Evolutionary conservation across 1,139 yeast genomes (phyloP), one percentile per base, ranked within the genome.

Genomic region (Blastobotrys proliferans): DNA sequence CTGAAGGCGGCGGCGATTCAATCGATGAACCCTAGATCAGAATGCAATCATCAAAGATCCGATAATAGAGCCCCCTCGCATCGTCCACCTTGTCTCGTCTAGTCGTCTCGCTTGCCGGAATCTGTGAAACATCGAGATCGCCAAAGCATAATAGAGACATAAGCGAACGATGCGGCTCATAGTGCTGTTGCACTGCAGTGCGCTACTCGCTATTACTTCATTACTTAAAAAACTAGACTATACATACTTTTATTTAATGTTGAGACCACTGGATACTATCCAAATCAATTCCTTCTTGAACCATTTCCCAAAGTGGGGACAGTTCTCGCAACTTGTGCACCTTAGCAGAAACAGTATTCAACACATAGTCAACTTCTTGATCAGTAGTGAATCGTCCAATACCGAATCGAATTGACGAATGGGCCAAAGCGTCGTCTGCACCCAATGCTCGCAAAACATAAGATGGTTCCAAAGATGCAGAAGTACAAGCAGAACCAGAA

Each of bases 301-400:
- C 96, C 97, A 92, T 90, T 69, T 92, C 99, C 97, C 97, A 92
- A 56, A 92, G 74, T 43, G 99, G 99, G 42, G 94, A 82, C 70
- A 92, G 74, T 60, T 88, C 94, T 66, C 99, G 79, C 62, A 92
- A 76, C 67, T 87, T 88, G 50, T 82, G 83, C 41, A 92, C 98
- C 67, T 97, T 79, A 64, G 86, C 90, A 44, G 78, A 74, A 48
- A 92, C 88, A 19, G 97, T 95, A 51, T 82, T 73, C 52, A 90
- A 74, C 35, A 92, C 98, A 61, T 88, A 92, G 61, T 94, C 97
- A 46, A 92, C 78, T 68, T 92, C 99, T 35, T 79, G 94, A 55
- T 90, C 97, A 13, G 99, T 92, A 42, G 98, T 90, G 67, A 90
- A 92, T 61, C 99, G 76, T 51, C 99, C 98, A 61, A 92, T 80